Percentiles rank a stretch among this genome's conserved stretches.
Evolutionary conservation across 1,139 yeast genomes (phyloP).

Genomic region (Candida sanyaensis): DNA sequence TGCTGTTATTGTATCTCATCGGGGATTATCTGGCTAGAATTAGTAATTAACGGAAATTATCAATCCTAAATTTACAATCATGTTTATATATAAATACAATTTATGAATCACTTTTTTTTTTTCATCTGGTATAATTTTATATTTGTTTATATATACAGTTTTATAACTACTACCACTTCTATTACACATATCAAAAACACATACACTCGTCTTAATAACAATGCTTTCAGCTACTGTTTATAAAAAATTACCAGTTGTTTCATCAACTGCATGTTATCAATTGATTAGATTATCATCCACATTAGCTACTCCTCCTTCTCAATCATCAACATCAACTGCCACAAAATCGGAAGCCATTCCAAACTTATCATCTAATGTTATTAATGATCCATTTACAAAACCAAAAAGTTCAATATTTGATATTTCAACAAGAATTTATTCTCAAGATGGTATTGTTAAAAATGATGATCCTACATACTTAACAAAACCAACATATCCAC

Average conservation of each 20-base stretch:
- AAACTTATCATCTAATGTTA: background rate
- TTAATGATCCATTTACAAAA: background rate
- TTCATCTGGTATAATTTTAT: background rate
- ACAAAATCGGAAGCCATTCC: background rate
- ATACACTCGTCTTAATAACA: too few species aligned
- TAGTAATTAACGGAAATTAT: too few species aligned
- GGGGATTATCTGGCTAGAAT: too few species aligned
- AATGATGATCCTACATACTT: slow-evolving; percentile 30
- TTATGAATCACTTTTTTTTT: too few species aligned
- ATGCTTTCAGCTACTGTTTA: slow-evolving; percentile 3
- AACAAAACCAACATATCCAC: slow-evolving; percentile 56
- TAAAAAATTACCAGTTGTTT: background rate
- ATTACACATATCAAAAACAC: too few species aligned
- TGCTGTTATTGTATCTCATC: too few species aligned
- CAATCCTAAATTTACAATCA: too few species aligned
- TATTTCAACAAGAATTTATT: slow-evolving; percentile 30
- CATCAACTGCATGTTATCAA: background rate
- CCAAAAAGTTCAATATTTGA: slow-evolving; percentile 15
- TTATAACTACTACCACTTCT: too few species aligned
- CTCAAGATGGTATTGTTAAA: slow-evolving; percentile 23
- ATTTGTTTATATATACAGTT: background rate
- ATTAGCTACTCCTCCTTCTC: background rate
- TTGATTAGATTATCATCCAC: slow-evolving; percentile 4
- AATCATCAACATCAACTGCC: background rate
- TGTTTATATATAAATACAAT: too few species aligned